These are phyloP conservation scores for Serendipita vermifera DNA, from an alignment of 768 basidiomycete genomes.

Conservation along the genomic window DNA sequence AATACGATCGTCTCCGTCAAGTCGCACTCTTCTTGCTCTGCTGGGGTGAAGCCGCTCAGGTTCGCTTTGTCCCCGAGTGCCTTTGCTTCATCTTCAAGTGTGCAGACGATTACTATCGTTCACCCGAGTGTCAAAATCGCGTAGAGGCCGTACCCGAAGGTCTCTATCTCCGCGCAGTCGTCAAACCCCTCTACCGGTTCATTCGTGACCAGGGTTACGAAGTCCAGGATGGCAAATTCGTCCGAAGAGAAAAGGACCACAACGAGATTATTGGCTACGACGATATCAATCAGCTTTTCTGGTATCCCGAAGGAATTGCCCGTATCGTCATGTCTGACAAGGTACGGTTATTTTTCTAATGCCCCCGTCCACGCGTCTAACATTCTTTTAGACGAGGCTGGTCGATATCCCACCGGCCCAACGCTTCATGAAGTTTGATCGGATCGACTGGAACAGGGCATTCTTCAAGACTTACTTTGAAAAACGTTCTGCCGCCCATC, in stretches of 20 bases:
- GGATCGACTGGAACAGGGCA: conserved; percentile 89
- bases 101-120: conserved; percentile 98
- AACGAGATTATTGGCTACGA: conserved; percentile 95
- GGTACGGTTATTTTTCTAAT: conserved; percentile 34
- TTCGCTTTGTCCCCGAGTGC: conserved; percentile 92
- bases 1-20: conserved; percentile 93
- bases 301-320: conserved; percentile 98
- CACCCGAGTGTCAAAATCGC: conserved; percentile 91
- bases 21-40: conserved; percentile 89
- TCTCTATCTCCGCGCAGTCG: conserved; percentile 78
- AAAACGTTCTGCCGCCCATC: conserved; percentile 90
- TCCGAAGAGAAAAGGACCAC: conserved; percentile 86
- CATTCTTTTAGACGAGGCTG: conserved; percentile 53
- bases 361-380: neutral
- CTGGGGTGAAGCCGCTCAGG: conserved; percentile 98
- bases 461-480: conserved; percentile 99
- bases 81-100: conserved; percentile 99
- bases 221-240: conserved; percentile 87
- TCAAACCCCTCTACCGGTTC: conserved; percentile 91
- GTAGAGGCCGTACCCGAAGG: conserved; percentile 90
- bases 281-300: conserved; percentile 97
- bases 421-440: conserved; percentile 93
- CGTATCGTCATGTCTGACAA: conserved; percentile 81
- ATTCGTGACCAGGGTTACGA: conserved; percentile 97
- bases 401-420: conserved; percentile 85